These are phyloP conservation scores for Stemphylium lycopersici DNA, from an alignment of 2,329 filamentous ascomycete species.

Conservation along the genomic window DNA sequence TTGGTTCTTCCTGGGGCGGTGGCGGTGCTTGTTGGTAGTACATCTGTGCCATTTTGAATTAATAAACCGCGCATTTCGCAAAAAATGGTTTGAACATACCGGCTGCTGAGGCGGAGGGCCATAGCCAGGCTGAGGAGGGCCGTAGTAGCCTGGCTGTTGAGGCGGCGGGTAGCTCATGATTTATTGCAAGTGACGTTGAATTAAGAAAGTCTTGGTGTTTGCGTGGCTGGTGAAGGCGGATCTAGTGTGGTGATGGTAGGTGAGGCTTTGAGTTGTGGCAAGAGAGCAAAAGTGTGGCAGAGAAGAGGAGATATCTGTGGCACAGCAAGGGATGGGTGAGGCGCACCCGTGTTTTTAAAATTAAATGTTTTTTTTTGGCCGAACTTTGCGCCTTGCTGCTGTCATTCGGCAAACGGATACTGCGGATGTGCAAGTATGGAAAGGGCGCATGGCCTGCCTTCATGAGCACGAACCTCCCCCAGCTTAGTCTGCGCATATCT, in stretches of 20 bases:
- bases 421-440: constrained; percentile 1
- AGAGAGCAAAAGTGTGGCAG: background rate
- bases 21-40: constrained; percentile 40
- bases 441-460: background rate
- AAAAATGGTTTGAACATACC: constrained; percentile 14
- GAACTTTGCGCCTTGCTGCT: background rate
- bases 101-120: constrained; percentile 41
- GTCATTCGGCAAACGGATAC: constrained; percentile 9
- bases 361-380: background rate
- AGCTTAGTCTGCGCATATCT: constrained; percentile 1
- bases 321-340: constrained; percentile 2
- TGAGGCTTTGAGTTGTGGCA: constrained; percentile 14
- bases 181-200: constrained; percentile 16
- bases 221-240: constrained; percentile 21
- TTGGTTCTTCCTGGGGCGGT: constrained; percentile 29
- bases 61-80: too few species aligned
- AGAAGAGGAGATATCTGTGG: constrained; percentile 1
- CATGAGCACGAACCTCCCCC: background rate
- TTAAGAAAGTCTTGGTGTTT: constrained; percentile 5
- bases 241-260: background rate
- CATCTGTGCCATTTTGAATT: constrained; percentile 28
- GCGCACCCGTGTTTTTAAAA: constrained; percentile 5
- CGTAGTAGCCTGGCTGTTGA: constrained; percentile 33
- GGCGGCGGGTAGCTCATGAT: constrained; percentile 24
- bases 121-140: constrained; percentile 31